Percentiles rank a stretch among this genome's conserved stretches.
These are phyloP conservation scores for Puccinia triticina DNA, from an alignment of 1,284 basidiomycete genomes.

Conservation along the genomic window DNA sequence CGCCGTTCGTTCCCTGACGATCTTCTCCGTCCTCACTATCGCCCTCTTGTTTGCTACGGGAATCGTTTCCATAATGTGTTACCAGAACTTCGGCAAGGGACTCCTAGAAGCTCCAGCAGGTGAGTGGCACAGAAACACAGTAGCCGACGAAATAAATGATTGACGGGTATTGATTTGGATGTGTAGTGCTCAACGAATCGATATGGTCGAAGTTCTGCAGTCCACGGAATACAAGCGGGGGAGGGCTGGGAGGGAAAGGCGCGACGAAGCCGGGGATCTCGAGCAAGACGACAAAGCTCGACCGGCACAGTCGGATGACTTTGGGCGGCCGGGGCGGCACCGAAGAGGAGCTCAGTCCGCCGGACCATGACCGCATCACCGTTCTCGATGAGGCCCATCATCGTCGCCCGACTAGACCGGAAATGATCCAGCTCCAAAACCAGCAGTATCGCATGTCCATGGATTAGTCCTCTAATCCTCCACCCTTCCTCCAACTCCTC, in stretches of 20 bases:
- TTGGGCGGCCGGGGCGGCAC: neutral
- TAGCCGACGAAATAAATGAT: no score
- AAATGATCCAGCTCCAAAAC: constrained; percentile 6
- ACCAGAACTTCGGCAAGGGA: constrained; percentile 45
- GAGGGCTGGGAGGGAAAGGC: neutral
- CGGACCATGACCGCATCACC: neutral
- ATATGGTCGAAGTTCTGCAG: constrained; percentile 10
- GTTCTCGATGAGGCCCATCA: neutral
- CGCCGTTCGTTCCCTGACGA: constrained; percentile 18
- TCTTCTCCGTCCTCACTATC: constrained; percentile 46
- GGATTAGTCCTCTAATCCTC: constrained; percentile 14
- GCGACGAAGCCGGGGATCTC: neutral
- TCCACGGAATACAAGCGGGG: neutral
- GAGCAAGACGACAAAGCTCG: neutral
- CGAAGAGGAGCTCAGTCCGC: neutral
- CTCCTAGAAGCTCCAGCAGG: constrained; percentile 18
- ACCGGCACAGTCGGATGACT: constrained; percentile 10
- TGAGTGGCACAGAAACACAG: no score
- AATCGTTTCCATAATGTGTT: constrained; percentile 37
- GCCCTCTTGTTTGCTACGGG: constrained; percentile 31
- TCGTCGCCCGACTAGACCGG: neutral
- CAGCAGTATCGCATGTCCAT: constrained; percentile 22
- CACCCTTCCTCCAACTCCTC: no score
- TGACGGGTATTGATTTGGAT: neutral
- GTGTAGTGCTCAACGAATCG: neutral